phyloP scores from a whole-genome alignment of 208 protist genomes.

The Trypanosoma rangeli region DNA sequence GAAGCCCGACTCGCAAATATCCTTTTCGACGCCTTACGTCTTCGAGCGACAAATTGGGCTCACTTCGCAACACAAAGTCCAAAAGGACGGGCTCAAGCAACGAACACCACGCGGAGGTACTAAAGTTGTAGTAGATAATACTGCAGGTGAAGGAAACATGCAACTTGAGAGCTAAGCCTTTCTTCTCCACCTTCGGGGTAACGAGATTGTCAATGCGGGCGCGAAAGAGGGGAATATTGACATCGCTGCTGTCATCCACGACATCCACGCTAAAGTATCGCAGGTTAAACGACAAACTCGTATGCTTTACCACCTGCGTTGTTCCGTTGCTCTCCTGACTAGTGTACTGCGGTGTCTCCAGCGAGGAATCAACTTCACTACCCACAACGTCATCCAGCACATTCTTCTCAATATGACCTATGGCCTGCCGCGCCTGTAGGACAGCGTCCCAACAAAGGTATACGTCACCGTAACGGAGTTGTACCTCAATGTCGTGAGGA shows the following conservation, averaged over 20 bases:
- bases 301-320: neutral
- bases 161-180: slow-evolving; percentile 15
- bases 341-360: neutral
- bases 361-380: slow-evolving; percentile 5
- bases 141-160: slow-evolving; percentile 29
- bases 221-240: slow-evolving; percentile 44
- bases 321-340: neutral
- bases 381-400: slow-evolving; percentile 31
- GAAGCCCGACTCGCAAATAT: slow-evolving; percentile 19
- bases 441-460: slow-evolving; percentile 38
- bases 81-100: slow-evolving; percentile 35
- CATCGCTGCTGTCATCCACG: slow-evolving; percentile 40
- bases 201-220: slow-evolving; percentile 31
- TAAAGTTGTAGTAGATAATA: slow-evolving; percentile 45
- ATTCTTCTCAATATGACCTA: slow-evolving; percentile 41
- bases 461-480: slow-evolving; percentile 50
- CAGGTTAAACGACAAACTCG: slow-evolving; percentile 19
- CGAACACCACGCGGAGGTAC: slow-evolving; percentile 37
- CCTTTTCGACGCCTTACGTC: slow-evolving; percentile 35
- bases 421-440: slow-evolving; percentile 34
- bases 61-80: slow-evolving; percentile 13
- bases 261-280: slow-evolving; percentile 38
- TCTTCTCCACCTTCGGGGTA: slow-evolving; percentile 26
- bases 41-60: slow-evolving; percentile 30
- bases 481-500: slow-evolving; percentile 43